Evolutionary conservation across 2,329 filamentous ascomycete species (phyloP).

Genomic region (Aspergillus sp.): DNA sequence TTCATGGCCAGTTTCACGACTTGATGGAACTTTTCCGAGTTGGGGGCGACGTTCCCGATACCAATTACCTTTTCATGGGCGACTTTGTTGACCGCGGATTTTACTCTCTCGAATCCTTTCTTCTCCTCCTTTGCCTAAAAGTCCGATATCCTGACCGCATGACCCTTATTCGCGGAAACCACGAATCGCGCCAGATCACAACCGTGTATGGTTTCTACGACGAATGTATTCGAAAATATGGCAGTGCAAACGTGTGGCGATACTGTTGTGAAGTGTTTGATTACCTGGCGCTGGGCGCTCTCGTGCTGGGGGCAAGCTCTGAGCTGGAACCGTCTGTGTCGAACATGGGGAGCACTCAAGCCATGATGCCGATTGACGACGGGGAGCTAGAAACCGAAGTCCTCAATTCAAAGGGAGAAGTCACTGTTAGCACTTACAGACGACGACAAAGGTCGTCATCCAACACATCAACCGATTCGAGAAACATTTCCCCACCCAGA

Average conservation of each 20-base stretch:
- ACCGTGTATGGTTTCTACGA: constrained; percentile 98
- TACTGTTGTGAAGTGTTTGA: constrained; percentile 98
- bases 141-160: constrained; percentile 96
- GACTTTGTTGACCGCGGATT: constrained; percentile 98
- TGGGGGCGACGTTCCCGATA: constrained; percentile 87
- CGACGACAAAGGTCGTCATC: constrained; percentile 26
- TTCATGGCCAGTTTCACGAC: constrained; percentile 94
- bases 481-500: constrained; percentile 34
- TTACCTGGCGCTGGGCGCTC: constrained; percentile 83
- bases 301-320: constrained; percentile 76
- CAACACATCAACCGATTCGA: constrained; percentile 28
- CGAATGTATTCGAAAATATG: constrained; percentile 92
- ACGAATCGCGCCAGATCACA: constrained; percentile 94
- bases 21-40: constrained; percentile 95
- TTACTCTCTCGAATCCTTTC: constrained; percentile 94
- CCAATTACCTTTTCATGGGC: constrained; percentile 96
- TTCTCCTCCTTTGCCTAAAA: constrained; percentile 91
- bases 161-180: constrained; percentile 89
- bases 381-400: constrained; percentile 89
- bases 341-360: constrained; percentile 41
- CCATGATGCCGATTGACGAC: constrained; percentile 50
- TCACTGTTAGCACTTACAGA: constrained; percentile 55
- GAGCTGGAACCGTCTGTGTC: constrained; percentile 55
- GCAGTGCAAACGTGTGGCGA: constrained; percentile 92
- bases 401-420: constrained; percentile 71